Percentiles rank a stretch among this genome's conserved stretches.
phyloP scores from a whole-genome alignment of 305 asterid genomes.

The Solanum hybrid region DNA sequence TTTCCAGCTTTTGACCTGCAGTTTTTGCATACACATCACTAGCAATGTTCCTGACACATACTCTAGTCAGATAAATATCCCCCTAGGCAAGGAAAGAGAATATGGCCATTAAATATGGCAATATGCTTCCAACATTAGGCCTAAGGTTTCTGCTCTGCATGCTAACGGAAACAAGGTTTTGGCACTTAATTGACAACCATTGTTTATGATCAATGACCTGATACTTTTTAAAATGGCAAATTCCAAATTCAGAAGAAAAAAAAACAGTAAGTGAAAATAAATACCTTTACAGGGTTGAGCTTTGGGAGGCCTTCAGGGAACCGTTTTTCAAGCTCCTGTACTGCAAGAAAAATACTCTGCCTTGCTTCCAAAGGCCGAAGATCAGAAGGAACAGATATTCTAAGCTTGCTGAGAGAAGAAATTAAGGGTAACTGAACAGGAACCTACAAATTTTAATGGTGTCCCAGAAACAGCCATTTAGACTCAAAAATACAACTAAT shows the following conservation, averaged over 20 bases:
- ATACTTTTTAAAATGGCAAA: not conserved
- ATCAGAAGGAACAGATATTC: slow-evolving; percentile 78
- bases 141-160: not conserved
- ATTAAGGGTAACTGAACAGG: slow-evolving; percentile 91
- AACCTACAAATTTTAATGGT: slow-evolving; percentile 37
- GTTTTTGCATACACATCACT: not conserved
- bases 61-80: not conserved
- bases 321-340: slow-evolving; percentile 83
- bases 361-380: slow-evolving; percentile 85
- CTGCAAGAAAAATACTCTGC: slow-evolving; percentile 68
- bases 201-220: not conserved
- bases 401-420: slow-evolving; percentile 82
- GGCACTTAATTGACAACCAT: not conserved
- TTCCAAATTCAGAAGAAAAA: not conserved
- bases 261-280: not conserved
- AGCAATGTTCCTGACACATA: not conserved
- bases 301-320: slow-evolving; percentile 91
- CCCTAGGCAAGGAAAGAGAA: not conserved
- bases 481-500: not conserved
- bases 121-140: not conserved
- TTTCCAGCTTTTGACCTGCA: not conserved
- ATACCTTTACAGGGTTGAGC: slow-evolving; percentile 67
- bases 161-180: not conserved
- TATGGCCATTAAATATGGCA: not conserved
- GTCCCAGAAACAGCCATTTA: not conserved